Base-by-base conservation (phyloP, 805 yeast genomes). In the Wickerhamomyces queroliae region DNA sequence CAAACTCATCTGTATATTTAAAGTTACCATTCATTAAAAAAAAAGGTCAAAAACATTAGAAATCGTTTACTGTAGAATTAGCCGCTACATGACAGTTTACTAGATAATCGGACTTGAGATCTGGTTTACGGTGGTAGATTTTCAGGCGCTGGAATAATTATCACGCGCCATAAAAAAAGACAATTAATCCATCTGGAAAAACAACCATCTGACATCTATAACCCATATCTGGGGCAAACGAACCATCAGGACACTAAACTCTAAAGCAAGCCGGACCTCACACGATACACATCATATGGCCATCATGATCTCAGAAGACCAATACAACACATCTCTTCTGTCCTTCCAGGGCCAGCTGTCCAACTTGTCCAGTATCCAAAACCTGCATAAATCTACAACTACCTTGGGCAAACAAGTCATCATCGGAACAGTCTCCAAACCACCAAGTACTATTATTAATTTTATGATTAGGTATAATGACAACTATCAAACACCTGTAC, bases 391-490 rank as follows among this genome's bases (percentile, higher is more conserved):
- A 15, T 7, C 12, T 16, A 28, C 21, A 17, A 6, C 11, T 8
- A 8, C 25, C 11, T 15, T 10, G 22, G 33, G 7, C 13, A 33
- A 25, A 13, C n/a, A 13, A 6, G 13, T 19, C 7, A 34, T 17
- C 3, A 17, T 24, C 22, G 5, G 7, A 4, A 23, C 33, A 28
- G 17, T 13, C 11, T 12, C 16, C 15, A 23, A 8, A 8, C 25
- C 25, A 8, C 25, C 25, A 23, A 23, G 20, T 24, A 16, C 19
- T 11, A 11, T 5, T 3, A 16, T 17, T 20, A 17, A 37, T 15
- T n/a, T 38, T 9, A 13, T 38, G 28, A 38, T 38, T 7, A 13
- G 18, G 8, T 38, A 27, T 34, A 33, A 19, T 15, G 17, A 16
- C 1, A 33, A 26, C n/a, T 38, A 38, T 18, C 12, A 13, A 17